Evolutionary conservation across 352 stramenopile genomes (phyloP).

Genomic region (Blastocystis sp.): DNA sequence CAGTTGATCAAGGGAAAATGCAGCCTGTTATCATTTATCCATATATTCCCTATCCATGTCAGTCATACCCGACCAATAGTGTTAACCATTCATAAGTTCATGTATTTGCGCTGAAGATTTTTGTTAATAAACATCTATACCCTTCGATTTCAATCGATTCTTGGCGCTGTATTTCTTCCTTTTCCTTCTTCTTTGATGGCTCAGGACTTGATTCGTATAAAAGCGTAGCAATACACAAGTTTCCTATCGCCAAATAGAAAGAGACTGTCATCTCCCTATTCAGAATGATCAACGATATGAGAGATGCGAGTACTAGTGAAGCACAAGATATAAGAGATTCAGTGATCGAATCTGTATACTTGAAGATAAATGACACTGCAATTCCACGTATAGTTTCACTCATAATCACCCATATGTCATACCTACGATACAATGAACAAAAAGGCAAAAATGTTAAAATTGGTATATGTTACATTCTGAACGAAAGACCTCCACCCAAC

Average conservation of each 20-base stretch:
- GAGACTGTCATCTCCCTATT: neutral
- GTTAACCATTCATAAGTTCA: neutral
- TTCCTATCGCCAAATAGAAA: neutral
- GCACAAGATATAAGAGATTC: slow-evolving; percentile 23
- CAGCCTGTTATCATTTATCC: neutral
- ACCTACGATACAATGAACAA: slow-evolving; percentile 3
- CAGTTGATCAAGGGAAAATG: neutral
- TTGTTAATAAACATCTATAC: neutral
- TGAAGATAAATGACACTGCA: neutral
- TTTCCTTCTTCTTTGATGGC: neutral
- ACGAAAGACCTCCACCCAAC: neutral
- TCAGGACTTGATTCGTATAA: slow-evolving; percentile 19
- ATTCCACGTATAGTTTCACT: slow-evolving; percentile 15
- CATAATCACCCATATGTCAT: neutral
- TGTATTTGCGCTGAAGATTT: neutral
- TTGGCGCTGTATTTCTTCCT: neutral
- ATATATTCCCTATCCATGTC: neutral
- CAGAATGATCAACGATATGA: neutral
- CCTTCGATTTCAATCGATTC: neutral
- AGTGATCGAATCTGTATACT: neutral
- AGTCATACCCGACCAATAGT: neutral
- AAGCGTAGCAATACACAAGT: neutral
- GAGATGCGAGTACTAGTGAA: slow-evolving; percentile 3
- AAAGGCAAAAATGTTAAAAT: slow-evolving; percentile 37
- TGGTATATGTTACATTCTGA: neutral